A percentile compares a stretch with the other conserved stretches of the same genome.
These are phyloP conservation scores for Argentina anserina DNA, from an alignment of 306 rosid species.

Conservation along the genomic window DNA sequence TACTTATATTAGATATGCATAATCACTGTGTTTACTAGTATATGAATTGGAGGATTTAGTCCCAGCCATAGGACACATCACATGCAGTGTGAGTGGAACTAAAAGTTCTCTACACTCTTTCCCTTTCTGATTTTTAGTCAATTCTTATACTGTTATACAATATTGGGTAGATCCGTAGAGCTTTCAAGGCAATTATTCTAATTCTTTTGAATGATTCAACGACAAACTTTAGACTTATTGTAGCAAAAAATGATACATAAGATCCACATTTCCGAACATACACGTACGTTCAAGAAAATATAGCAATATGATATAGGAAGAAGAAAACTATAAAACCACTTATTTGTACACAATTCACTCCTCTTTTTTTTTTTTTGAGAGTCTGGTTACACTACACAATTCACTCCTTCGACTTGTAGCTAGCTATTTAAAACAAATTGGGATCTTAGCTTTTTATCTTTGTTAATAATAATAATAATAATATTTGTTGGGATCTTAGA, in stretches of 20 bases:
- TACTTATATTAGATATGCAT: neutral
- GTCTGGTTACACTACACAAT: too few species aligned
- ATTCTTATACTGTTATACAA: neutral
- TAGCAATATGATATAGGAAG: neutral
- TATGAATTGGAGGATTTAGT: neutral
- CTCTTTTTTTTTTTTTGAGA: too few species aligned
- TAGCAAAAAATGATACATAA: neutral
- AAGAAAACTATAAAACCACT: too few species aligned
- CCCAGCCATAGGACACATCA: constrained; percentile 1
- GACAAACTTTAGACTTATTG: neutral
- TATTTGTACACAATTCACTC: too few species aligned
- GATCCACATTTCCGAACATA: too few species aligned
- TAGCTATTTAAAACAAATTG: too few species aligned
- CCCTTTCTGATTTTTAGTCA: neutral
- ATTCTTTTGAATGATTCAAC: neutral
- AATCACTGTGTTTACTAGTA: neutral
- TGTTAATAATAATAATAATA: too few species aligned
- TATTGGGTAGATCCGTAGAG: too few species aligned
- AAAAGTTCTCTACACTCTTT: neutral
- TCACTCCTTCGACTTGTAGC: too few species aligned
- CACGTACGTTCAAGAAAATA: neutral
- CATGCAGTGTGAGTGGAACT: neutral
- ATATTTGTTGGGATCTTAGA: too few species aligned
- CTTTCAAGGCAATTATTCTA: neutral
- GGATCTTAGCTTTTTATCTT: too few species aligned